Percentiles rank a stretch among this genome's conserved stretches.
These are phyloP conservation scores for Wickerhamiella pararugosa DNA, from an alignment of 1,139 yeast genomes.

Conservation along the genomic window DNA sequence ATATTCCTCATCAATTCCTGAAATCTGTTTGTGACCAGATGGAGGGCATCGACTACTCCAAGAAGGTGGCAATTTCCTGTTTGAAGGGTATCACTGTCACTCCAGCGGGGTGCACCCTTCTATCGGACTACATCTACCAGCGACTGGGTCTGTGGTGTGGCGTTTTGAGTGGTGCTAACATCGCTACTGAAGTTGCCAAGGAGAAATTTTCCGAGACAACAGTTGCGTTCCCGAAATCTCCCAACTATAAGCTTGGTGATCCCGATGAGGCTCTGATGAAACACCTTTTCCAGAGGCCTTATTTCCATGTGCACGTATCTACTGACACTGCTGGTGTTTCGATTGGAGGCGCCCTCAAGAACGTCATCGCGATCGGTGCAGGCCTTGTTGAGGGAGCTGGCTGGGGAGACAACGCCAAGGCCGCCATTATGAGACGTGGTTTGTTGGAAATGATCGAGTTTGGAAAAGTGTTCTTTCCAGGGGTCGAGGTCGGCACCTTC, in stretches of 20 bases:
- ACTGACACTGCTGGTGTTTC: slow-evolving; percentile 90
- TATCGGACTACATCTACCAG: slow-evolving; percentile 60
- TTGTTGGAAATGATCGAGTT: slow-evolving; percentile 74
- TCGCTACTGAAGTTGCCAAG: slow-evolving; percentile 88
- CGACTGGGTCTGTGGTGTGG: slow-evolving; percentile 80
- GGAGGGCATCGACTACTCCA: slow-evolving; percentile 53
- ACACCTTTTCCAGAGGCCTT: slow-evolving; percentile 80
- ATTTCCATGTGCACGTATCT: slow-evolving; percentile 83
- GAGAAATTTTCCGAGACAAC: slow-evolving; percentile 94
- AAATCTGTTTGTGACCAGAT: slow-evolving; percentile 58
- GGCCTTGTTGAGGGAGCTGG: slow-evolving; percentile 93
- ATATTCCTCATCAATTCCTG: slow-evolving; percentile 89
- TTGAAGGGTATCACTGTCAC: slow-evolving; percentile 82
- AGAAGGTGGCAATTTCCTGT: slow-evolving; percentile 78
- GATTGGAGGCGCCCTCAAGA: slow-evolving; percentile 88
- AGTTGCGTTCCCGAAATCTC: slow-evolving; percentile 67
- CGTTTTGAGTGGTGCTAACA: slow-evolving; percentile 86
- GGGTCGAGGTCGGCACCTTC: slow-evolving; percentile 59
- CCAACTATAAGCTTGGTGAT: slow-evolving; percentile 49
- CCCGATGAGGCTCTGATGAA: slow-evolving; percentile 54
- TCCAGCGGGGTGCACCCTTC: slow-evolving; percentile 62
- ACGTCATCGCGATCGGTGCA: slow-evolving; percentile 83
- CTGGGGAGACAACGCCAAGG: slow-evolving; percentile 97
- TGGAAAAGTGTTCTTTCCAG: slow-evolving; percentile 60
- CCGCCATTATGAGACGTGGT: slow-evolving; percentile 92